phyloP scores from a whole-genome alignment of 1,284 basidiomycete species.

The Cystobasidium pallidum region DNA sequence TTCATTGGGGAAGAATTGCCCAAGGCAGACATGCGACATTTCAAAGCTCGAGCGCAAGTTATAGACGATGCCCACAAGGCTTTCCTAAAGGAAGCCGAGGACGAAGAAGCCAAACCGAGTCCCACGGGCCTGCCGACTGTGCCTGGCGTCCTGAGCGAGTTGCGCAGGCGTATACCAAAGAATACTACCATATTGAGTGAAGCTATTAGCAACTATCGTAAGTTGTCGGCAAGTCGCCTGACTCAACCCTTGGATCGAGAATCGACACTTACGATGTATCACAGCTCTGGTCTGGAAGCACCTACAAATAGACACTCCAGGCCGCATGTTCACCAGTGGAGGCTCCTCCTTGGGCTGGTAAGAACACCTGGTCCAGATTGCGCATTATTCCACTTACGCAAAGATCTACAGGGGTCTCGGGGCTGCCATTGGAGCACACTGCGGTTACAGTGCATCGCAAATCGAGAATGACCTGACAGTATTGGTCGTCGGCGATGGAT shows the following conservation, averaged over 20 bases:
- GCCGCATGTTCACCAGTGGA: constrained; percentile 43
- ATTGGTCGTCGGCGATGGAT: constrained; percentile 69
- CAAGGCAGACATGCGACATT: constrained; percentile 6
- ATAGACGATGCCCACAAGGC: constrained; percentile 25
- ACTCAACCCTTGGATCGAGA: no score
- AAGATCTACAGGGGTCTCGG: constrained; percentile 64
- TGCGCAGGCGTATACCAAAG: constrained; percentile 60
- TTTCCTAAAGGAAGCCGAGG: constrained; percentile 12
- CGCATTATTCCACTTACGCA: constrained; percentile 64
- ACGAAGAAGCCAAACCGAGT: constrained; percentile 23
- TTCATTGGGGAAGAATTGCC: constrained; percentile 34
- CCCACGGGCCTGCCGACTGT: constrained; percentile 55
- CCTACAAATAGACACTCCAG: constrained; percentile 60
- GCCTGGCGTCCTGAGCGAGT: constrained; percentile 61
- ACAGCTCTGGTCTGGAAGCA: constrained; percentile 62
- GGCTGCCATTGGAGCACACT: constrained; percentile 65
- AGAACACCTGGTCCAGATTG: constrained; percentile 55
- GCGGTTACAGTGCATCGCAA: constrained; percentile 56
- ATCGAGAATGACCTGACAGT: constrained; percentile 62
- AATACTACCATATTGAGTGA: constrained; percentile 67
- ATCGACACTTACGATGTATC: no score
- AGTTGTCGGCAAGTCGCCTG: no score
- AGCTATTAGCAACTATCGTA: constrained; percentile 64
- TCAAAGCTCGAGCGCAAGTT: constrained; percentile 17
- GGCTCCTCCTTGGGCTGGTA: constrained; percentile 40